Evolutionary conservation across 2,329 filamentous ascomycete genomes (phyloP).

Genomic region (Pestalotiopsis sp.): DNA sequence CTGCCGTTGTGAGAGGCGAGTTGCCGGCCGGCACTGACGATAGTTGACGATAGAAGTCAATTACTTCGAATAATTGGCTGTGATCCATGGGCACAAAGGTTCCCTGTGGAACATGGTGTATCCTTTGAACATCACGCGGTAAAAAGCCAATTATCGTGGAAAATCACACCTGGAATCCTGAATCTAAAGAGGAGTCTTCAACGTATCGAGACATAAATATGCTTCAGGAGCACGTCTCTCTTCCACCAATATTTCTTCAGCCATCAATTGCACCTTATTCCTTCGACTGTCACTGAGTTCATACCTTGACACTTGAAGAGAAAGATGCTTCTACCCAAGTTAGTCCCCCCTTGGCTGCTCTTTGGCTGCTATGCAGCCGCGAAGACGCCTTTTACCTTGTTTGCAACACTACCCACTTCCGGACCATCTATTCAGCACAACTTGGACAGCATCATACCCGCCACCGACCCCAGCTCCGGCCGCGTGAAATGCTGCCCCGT

Average conservation of each 20-base stretch:
- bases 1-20: neutral
- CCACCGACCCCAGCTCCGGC: neutral
- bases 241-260: too few species aligned
- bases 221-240: too few species aligned
- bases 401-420: neutral
- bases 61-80: neutral
- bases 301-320: neutral
- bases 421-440: neutral
- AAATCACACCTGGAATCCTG: too few species aligned
- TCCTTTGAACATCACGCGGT: too few species aligned
- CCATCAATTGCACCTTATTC: neutral
- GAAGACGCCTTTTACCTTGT: neutral
- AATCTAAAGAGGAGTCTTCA: too few species aligned
- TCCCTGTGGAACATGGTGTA: neutral
- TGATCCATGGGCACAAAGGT: neutral
- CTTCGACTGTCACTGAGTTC: neutral
- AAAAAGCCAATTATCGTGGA: too few species aligned
- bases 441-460: neutral
- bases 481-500: neutral
- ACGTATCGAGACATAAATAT: too few species aligned
- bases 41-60: neutral
- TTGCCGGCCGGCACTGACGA: neutral
- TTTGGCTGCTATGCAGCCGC: neutral
- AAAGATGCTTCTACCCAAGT: neutral
- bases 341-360: neutral